phyloP scores from a whole-genome alignment of 2,329 filamentous ascomycete species.

The Tothia fuscella region DNA sequence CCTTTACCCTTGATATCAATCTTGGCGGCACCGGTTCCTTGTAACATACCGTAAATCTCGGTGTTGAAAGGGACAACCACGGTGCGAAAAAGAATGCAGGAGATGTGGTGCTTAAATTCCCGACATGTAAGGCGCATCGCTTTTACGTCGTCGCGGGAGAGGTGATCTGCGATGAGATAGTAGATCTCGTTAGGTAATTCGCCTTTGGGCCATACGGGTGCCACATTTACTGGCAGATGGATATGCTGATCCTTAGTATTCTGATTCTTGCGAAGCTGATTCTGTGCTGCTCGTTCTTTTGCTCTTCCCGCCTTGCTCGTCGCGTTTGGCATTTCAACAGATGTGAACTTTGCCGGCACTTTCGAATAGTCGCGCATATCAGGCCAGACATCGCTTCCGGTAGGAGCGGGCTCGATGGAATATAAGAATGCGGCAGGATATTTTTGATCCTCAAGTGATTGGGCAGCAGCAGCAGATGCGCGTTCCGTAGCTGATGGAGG shows the following conservation, averaged over 20 bases:
- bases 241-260: background rate
- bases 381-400: constrained; percentile 25
- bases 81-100: constrained; percentile 46
- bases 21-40: constrained; percentile 13
- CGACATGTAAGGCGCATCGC: constrained; percentile 48
- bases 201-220: constrained; percentile 3
- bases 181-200: constrained; percentile 51
- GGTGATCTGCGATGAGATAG: constrained; percentile 40
- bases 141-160: constrained; percentile 48
- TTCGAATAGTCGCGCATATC: constrained; percentile 18
- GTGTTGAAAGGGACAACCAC: constrained; percentile 55
- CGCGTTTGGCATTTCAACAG: background rate
- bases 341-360: constrained; percentile 13
- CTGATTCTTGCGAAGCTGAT: background rate
- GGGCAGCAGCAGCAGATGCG: no score
- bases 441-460: background rate
- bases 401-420: constrained; percentile 1
- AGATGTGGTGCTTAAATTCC: constrained; percentile 47
- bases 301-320: background rate
- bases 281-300: background rate
- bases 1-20: constrained; percentile 22
- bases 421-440: constrained; percentile 2
- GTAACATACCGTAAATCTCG: constrained; percentile 46
- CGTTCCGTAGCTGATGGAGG: no score
- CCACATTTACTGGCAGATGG: background rate